Evolutionary conservation across 352 stramenopile species (phyloP).

Genomic region (Phytophthora constricta): DNA sequence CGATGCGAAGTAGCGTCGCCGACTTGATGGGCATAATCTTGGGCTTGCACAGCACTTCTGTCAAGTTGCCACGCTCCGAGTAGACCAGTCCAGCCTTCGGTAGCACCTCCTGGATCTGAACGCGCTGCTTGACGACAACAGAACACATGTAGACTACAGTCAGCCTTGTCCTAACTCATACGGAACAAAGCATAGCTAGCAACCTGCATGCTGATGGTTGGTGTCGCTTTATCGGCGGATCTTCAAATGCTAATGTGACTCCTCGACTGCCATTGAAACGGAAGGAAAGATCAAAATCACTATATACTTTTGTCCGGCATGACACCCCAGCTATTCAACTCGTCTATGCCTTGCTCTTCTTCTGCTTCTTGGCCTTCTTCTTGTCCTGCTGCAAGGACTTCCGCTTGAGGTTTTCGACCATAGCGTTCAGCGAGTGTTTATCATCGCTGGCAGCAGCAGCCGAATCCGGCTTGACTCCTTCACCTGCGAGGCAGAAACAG

Average conservation of each 20-base stretch:
- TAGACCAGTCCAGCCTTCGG: conserved; percentile 90
- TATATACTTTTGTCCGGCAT: conserved; percentile 15
- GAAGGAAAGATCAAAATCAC: conserved; percentile 18
- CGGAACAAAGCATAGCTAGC: neutral
- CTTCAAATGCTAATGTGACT: conserved; percentile 1
- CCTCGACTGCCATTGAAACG: neutral
- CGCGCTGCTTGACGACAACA: conserved; percentile 42
- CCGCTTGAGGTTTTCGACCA: conserved; percentile 87
- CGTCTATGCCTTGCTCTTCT: conserved; percentile 51
- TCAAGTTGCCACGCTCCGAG: conserved; percentile 87
- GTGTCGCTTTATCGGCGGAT: neutral
- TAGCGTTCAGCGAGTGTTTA: conserved; percentile 62
- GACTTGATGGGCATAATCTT: conserved; percentile 93
- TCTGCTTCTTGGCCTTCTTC: conserved; percentile 64
- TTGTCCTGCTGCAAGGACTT: conserved; percentile 59
- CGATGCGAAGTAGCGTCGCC: conserved; percentile 81
- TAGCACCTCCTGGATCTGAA: conserved; percentile 86
- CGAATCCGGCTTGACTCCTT: conserved; percentile 16
- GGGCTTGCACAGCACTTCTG: conserved; percentile 88
- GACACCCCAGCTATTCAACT: neutral
- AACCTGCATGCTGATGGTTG: conserved; percentile 33
- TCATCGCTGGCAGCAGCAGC: conserved; percentile 11
- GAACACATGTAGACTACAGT: neutral
- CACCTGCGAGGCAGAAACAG: conserved; percentile 1
- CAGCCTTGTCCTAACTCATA: neutral